A percentile compares a stretch with the other conserved stretches of the same genome.
Evolutionary conservation across 345 rosid species (phyloP).

Genomic region (Rhodamnia rubescens): DNA sequence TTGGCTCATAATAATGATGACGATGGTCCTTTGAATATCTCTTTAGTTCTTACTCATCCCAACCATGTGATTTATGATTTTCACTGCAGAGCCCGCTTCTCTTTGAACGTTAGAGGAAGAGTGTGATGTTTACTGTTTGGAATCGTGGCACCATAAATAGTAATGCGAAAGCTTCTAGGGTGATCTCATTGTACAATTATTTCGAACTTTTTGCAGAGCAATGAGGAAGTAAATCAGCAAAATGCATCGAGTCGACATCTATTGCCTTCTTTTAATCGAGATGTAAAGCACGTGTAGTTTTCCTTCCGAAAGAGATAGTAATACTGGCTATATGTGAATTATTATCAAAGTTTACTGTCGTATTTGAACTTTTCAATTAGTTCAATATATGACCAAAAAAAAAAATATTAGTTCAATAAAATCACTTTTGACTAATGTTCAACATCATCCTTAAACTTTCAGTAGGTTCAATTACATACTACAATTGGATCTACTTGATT

Average conservation of each 20-base stretch:
- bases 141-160: not conserved
- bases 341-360: no score
- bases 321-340: not conserved
- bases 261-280: not conserved
- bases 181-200: not conserved
- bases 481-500: no score
- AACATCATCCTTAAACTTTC: not conserved
- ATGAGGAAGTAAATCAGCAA: fast-evolving
- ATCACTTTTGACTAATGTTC: not conserved
- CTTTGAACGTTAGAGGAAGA: fast-evolving
- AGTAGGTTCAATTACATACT: not conserved
- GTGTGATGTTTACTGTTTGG: fast-evolving
- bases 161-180: fast-evolving
- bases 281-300: not conserved
- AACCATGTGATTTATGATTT: not conserved
- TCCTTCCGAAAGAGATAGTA: not conserved
- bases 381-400: no score
- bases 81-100: not conserved
- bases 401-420: not conserved
- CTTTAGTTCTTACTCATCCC: not conserved
- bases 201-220: fast-evolving
- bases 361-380: not conserved
- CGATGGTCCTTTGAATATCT: fast-evolving
- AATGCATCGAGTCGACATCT: not conserved
- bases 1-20: not conserved